Evolutionary conservation across 1,139 yeast species (phyloP).

Genomic region (Geotrichum fermentans): DNA sequence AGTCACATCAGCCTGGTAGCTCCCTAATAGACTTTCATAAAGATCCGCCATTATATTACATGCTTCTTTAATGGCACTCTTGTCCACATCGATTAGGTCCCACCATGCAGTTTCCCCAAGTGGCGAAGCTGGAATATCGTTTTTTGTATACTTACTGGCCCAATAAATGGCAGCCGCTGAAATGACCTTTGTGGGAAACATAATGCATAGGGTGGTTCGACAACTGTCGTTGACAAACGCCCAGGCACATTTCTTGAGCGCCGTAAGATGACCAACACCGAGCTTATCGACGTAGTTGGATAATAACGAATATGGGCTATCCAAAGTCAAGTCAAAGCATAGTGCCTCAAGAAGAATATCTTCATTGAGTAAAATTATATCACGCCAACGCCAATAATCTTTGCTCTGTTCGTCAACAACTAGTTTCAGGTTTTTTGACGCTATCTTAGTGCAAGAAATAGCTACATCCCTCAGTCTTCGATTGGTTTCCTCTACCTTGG

Average conservation of each 20-base stretch:
- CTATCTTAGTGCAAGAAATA: constrained; percentile 44
- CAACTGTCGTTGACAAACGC: constrained; percentile 41
- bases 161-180: constrained; percentile 41
- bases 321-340: constrained; percentile 48
- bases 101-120: constrained; percentile 30
- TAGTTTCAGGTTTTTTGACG: constrained; percentile 41
- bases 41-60: constrained; percentile 36
- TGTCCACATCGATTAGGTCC: constrained; percentile 26
- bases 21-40: constrained; percentile 23
- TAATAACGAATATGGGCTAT: constrained; percentile 41
- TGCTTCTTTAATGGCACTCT: constrained; percentile 29
- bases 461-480: constrained; percentile 47
- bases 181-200: constrained; percentile 33
- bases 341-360: constrained; percentile 45
- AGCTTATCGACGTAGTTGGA: constrained; percentile 29
- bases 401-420: constrained; percentile 45
- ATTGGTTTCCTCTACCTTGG: constrained; percentile 50
- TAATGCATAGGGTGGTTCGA: constrained; percentile 36
- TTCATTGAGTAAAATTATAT: constrained; percentile 43
- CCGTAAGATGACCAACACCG: constrained; percentile 26
- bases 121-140: constrained; percentile 18
- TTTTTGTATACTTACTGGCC: constrained; percentile 31
- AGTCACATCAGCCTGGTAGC: constrained; percentile 17
- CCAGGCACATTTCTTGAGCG: constrained; percentile 37
- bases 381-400: constrained; percentile 51